Base-by-base conservation (phyloP, 306 rosid species). In the Ormosia semicastrata region DNA sequence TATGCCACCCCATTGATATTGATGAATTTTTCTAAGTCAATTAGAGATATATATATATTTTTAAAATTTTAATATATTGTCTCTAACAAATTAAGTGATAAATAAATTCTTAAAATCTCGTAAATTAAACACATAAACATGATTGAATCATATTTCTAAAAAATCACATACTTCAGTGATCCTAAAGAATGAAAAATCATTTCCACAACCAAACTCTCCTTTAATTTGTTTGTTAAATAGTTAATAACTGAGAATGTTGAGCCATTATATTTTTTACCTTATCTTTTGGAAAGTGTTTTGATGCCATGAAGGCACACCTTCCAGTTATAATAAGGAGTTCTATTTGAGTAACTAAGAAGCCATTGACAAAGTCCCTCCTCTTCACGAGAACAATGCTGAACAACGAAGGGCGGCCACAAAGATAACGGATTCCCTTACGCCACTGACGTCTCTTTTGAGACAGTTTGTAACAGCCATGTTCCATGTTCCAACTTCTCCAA, bases 361-460 rank as follows among this genome's bases (percentile, higher is more conserved):
- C 7, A 15, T 53, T 15, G 29, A n/a, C 63, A 62, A 34, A 63
- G 18, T 4, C 29, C 13, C 3, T 70, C 0, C 36, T 7, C 30
- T 8, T 76, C 80, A 75, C 85, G 85, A 76, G 85, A 75, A 49
- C 72, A 82, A 24, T 59, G 85, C 66, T 37, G 30, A 36, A 59
- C 2, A 24, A 14, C 2, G 44, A 29, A 57, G 59, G 76, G 9
- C 53, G 53, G 70, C 12, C 52, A 24, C 49, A 49, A 24, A 32
- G 7, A 37, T 57, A 63, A 44, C 49, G 9, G 36, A 44, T 66
- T 33, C 64, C 5, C 62, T 40, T 9, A n/a, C 24, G 1, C 39
- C 18, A 66, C 13, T 7, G 13, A 44, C 12, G 8, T 65, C 37
- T 12, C 11, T 57, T 14, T 71, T 14, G 0, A 65, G 14, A 54